phyloP scores from a whole-genome alignment of 805 yeast species.

The Starmerella tilneyi region DNA sequence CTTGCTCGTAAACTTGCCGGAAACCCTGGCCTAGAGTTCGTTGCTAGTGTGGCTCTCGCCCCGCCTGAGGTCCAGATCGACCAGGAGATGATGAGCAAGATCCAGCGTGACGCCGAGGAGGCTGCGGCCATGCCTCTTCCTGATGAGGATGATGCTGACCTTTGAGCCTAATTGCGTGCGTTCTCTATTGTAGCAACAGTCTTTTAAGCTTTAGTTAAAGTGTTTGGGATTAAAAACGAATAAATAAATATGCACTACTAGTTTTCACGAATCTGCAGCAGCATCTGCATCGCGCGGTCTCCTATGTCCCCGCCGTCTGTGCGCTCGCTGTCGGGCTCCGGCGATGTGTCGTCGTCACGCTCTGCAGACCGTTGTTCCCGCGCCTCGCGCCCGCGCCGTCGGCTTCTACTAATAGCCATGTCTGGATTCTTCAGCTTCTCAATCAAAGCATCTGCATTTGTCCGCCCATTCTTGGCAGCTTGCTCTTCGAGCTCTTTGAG shows the following conservation, averaged over 20 bases:
- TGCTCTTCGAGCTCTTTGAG: slow-evolving; percentile 21
- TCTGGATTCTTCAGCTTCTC: slow-evolving; percentile 84
- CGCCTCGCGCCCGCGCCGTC: slow-evolving; percentile 66
- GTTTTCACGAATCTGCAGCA: slow-evolving; percentile 9
- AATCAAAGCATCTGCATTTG: slow-evolving; percentile 74
- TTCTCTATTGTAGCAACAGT: background rate
- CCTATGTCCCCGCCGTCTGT: slow-evolving; percentile 7
- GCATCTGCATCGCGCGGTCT: slow-evolving; percentile 19
- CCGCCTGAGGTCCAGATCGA: slow-evolving; percentile 99
- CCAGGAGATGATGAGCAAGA: slow-evolving; percentile 91
- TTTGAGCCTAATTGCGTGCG: slow-evolving; percentile 48
- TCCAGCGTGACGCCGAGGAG: slow-evolving; percentile 98
- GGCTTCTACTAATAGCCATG: slow-evolving; percentile 59
- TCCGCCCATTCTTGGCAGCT: slow-evolving; percentile 24
- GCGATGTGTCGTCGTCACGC: slow-evolving; percentile 1
- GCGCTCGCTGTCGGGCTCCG: slow-evolving; percentile 4
- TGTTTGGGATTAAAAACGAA: background rate
- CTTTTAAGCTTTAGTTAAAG: background rate
- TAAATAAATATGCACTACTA: slow-evolving; percentile 4
- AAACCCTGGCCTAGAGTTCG: slow-evolving; percentile 95
- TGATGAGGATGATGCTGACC: slow-evolving; percentile 99
- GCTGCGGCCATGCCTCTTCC: slow-evolving; percentile 99
- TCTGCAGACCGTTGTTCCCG: slow-evolving; percentile 1
- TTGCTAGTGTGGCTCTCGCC: slow-evolving; percentile 98
- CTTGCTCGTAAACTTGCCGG: slow-evolving; percentile 98